phyloP scores from a whole-genome alignment of 768 basidiomycete genomes.

The Amylocystis lapponica region DNA sequence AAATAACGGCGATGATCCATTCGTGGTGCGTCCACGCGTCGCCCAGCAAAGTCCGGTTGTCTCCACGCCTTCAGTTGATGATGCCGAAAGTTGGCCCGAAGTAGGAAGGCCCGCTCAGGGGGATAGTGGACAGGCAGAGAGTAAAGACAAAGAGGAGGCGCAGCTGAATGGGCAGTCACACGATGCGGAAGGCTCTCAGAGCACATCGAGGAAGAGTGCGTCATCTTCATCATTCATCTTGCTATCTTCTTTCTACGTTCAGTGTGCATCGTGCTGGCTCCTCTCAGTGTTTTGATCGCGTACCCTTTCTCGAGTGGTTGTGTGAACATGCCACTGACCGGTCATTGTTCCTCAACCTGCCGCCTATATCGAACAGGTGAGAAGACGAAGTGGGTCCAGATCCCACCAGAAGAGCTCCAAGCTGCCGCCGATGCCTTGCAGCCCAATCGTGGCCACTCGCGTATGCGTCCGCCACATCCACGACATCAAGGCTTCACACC shows the following conservation, averaged over 20 bases:
- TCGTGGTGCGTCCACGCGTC: slow-evolving; percentile 37
- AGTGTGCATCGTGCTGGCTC: background rate
- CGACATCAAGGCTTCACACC: slow-evolving; percentile 5
- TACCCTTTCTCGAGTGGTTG: background rate
- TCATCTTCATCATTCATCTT: too few relatives aligned
- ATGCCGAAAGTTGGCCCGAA: slow-evolving; percentile 41
- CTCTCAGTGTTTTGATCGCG: background rate
- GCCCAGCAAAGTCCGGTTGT: background rate
- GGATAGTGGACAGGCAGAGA: slow-evolving; percentile 8
- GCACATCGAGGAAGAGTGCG: slow-evolving; percentile 32
- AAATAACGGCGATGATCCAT: slow-evolving; percentile 33
- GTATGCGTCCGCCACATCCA: slow-evolving; percentile 1
- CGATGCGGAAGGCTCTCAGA: slow-evolving; percentile 20
- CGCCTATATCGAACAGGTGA: slow-evolving; percentile 31
- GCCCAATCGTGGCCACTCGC: slow-evolving; percentile 20
- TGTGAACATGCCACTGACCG: slow-evolving; percentile 1
- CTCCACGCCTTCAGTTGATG: slow-evolving; percentile 24
- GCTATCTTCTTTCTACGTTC: slow-evolving; percentile 7
- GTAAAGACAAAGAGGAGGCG: slow-evolving; percentile 15
- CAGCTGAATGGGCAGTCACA: slow-evolving; percentile 16
- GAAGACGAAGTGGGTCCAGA: slow-evolving; percentile 58
- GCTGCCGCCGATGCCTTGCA: slow-evolving; percentile 41
- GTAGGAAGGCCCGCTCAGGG: slow-evolving; percentile 28
- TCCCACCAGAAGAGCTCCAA: slow-evolving; percentile 50
- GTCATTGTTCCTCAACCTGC: background rate